Percentiles rank a stretch among this genome's conserved stretches.
These are phyloP conservation scores for Epichloe amarillans DNA, from an alignment of 2,329 filamentous ascomycete genomes.

Conservation along the genomic window DNA sequence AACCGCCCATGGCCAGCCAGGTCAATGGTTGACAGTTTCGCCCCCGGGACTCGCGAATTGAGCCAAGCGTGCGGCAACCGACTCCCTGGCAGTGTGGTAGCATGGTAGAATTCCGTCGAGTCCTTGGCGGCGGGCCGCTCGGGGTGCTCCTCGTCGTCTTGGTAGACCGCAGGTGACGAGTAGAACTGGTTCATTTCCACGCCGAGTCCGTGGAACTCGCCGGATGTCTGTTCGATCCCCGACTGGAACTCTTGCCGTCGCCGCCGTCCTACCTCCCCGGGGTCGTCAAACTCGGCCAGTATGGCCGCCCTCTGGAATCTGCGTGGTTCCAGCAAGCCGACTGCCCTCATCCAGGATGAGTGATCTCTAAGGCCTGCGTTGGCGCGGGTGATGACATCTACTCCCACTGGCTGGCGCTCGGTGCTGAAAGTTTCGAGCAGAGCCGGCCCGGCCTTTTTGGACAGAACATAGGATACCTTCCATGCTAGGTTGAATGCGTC, in stretches of 20 bases:
- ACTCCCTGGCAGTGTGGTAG: constrained; percentile 43
- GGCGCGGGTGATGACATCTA: constrained; percentile 35
- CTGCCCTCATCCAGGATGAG: constrained; percentile 27
- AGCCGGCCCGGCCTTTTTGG: constrained; percentile 16
- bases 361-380: constrained; percentile 45
- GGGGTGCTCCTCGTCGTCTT: constrained; percentile 28
- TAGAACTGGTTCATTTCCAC: constrained; percentile 48
- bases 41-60: constrained; percentile 31
- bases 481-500: constrained; percentile 43
- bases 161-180: constrained; percentile 28
- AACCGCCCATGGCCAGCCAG: constrained; percentile 43
- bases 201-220: constrained; percentile 42
- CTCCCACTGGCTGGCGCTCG: constrained; percentile 37
- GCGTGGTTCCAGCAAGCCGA: constrained; percentile 28
- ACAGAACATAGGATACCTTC: constrained; percentile 36
- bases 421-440: constrained; percentile 29
- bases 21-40: constrained; percentile 43
- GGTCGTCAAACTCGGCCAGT: constrained; percentile 27
- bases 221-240: constrained; percentile 27
- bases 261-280: constrained; percentile 22
- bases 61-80: constrained; percentile 52
- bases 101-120: constrained; percentile 27
- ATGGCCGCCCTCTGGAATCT: constrained; percentile 24
- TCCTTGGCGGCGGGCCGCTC: constrained; percentile 19
- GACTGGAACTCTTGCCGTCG: constrained; percentile 25